Conservation (phyloP, 2,329 filamentous ascomycete genomes). For the Penicillium crustosum region DNA sequence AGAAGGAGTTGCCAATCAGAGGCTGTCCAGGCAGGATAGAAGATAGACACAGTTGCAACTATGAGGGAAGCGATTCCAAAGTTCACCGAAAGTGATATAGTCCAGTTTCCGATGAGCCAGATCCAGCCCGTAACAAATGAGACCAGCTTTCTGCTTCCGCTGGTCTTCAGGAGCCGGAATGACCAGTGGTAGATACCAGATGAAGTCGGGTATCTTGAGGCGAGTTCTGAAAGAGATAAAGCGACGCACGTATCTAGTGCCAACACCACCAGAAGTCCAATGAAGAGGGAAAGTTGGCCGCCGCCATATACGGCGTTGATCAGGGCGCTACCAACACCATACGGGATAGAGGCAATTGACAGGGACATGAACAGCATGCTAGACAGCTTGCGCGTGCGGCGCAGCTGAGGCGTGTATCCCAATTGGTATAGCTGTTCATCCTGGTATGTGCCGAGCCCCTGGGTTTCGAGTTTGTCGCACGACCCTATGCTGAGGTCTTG, state of each 20-base stretch:
- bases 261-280: conserved; percentile 57
- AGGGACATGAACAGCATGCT: conserved; percentile 16
- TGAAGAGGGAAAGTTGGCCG: conserved; percentile 56
- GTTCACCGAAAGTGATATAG: conserved; percentile 55
- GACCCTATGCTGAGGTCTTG: not conserved
- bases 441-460: conserved; percentile 5
- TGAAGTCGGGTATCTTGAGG: conserved; percentile 54
- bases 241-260: conserved; percentile 55
- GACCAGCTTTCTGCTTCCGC: conserved; percentile 45
- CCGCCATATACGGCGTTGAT: conserved; percentile 46
- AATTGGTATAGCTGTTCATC: conserved; percentile 9
- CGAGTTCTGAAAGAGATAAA: conserved; percentile 52
- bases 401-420: conserved; percentile 11
- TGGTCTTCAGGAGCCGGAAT: conserved; percentile 45
- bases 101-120: conserved; percentile 55
- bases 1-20: conserved; percentile 67
- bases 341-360: conserved; percentile 47
- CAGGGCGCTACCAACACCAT: conserved; percentile 46
- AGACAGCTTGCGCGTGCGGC: conserved; percentile 9
- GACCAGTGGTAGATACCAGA: conserved; percentile 57
- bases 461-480: not conserved
- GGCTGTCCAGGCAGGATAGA: conserved; percentile 53
- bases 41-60: conserved; percentile 54
- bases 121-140: conserved; percentile 57
- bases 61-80: conserved; percentile 58